Percentiles rank a stretch among this genome's conserved stretches.
These are phyloP conservation scores for Bolboschoenus planiculmis DNA, from an alignment of 176 grass and related monocot genomes.

Conservation along the genomic window DNA sequence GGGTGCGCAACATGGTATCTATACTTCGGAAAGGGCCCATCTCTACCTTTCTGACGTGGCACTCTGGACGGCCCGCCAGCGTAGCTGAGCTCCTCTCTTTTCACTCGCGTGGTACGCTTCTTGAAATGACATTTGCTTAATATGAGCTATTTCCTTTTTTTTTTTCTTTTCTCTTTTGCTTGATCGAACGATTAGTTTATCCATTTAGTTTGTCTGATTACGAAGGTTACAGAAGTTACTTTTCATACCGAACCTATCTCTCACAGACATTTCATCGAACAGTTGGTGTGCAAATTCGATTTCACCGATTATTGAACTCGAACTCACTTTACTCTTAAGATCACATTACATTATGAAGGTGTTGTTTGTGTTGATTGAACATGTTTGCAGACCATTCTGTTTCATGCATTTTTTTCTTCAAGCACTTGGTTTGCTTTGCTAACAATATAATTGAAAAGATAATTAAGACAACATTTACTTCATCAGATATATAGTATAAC, in stretches of 20 bases:
- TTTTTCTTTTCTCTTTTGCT: no score
- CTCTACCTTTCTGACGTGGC: slow-evolving; percentile 57
- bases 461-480: no score
- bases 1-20: slow-evolving; percentile 91
- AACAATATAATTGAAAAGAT: no score
- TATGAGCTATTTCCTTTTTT: no score
- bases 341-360: not conserved
- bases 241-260: not conserved
- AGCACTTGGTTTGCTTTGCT: not conserved
- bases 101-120: slow-evolving; percentile 44
- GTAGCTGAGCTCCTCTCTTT: slow-evolving; percentile 58
- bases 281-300: not conserved
- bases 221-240: not conserved
- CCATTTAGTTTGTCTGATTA: not conserved
- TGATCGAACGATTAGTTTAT: not conserved
- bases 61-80: slow-evolving; percentile 55
- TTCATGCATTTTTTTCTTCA: not conserved
- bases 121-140: not conserved
- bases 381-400: not conserved
- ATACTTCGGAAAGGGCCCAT: slow-evolving; percentile 78
- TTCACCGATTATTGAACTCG: not conserved
- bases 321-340: not conserved
- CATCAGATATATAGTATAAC: no score
- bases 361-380: not conserved
- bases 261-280: not conserved